Percentiles rank a stretch among this genome's conserved stretches.
Conservation (phyloP, 768 basidiomycete species). For the Xerocomellus amylosporus region DNA sequence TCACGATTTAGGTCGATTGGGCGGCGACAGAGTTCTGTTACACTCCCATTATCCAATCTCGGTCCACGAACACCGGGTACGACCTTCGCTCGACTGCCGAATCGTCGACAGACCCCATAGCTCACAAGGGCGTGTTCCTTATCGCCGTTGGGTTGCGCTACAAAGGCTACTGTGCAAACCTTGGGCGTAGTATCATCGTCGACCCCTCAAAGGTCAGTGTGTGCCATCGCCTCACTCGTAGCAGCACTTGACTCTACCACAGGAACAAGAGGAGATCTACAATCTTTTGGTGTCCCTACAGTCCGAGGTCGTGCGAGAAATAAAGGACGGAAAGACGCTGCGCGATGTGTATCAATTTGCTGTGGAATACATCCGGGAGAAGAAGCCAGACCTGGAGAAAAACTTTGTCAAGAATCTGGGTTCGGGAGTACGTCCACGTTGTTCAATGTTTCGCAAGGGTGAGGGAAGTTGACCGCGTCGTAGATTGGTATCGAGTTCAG, state of each 20-base stretch:
- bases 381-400: slow-evolving; percentile 79
- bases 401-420: slow-evolving; percentile 87
- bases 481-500: slow-evolving; percentile 97
- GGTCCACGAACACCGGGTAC: slow-evolving; percentile 77
- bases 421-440: slow-evolving; percentile 63
- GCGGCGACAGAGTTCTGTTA: slow-evolving; percentile 90
- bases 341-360: slow-evolving; percentile 85
- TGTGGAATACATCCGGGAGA: slow-evolving; percentile 63
- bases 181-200: slow-evolving; percentile 93
- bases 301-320: slow-evolving; percentile 63
- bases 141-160: slow-evolving; percentile 88
- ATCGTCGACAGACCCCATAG: slow-evolving; percentile 78
- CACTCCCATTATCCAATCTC: slow-evolving; percentile 93
- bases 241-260: slow-evolving; percentile 1
- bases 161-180: slow-evolving; percentile 88
- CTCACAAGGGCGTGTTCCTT: slow-evolving; percentile 85
- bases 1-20: slow-evolving; percentile 74
- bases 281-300: slow-evolving; percentile 75
- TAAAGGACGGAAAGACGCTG: slow-evolving; percentile 74
- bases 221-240: neutral
- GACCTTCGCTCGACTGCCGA: slow-evolving; percentile 86
- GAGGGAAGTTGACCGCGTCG: neutral
- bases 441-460: neutral
- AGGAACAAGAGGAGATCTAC: slow-evolving; percentile 94
- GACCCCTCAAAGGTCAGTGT: slow-evolving; percentile 76